These are phyloP conservation scores for Neonectria magnoliae DNA, from an alignment of 2,329 filamentous ascomycete species.

Conservation along the genomic window DNA sequence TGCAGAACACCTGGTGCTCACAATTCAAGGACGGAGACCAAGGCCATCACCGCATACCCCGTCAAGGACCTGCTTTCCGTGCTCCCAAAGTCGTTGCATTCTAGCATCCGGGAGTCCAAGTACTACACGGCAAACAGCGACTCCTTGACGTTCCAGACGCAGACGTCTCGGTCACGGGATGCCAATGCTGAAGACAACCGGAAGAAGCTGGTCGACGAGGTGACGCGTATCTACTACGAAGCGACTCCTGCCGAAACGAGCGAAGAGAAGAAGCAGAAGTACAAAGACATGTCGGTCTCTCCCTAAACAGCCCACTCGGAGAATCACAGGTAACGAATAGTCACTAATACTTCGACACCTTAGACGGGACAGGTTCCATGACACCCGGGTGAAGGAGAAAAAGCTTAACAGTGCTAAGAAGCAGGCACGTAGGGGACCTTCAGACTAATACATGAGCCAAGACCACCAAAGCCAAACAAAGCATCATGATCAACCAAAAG, in stretches of 20 bases:
- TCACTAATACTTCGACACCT: slow-evolving; percentile 16
- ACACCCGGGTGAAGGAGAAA: slow-evolving; percentile 57
- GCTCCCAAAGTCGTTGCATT: slow-evolving; percentile 60
- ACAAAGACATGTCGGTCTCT: slow-evolving; percentile 56
- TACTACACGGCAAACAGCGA: slow-evolving; percentile 65
- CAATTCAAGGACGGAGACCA: slow-evolving; percentile 64
- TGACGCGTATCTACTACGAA: slow-evolving; percentile 58
- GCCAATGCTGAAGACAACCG: slow-evolving; percentile 65
- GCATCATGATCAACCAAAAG: background rate
- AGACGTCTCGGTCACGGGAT: slow-evolving; percentile 62
- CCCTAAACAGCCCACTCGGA: background rate
- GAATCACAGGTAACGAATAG: background rate
- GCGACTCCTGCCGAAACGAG: slow-evolving; percentile 59
- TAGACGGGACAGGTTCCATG: slow-evolving; percentile 59
- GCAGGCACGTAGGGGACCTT: slow-evolving; percentile 53
- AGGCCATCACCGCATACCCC: slow-evolving; percentile 65
- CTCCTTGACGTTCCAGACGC: slow-evolving; percentile 64
- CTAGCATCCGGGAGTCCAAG: slow-evolving; percentile 59
- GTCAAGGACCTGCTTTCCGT: slow-evolving; percentile 56
- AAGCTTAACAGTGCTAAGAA: slow-evolving; percentile 63
- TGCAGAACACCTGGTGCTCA: slow-evolving; percentile 55
- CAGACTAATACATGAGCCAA: slow-evolving; percentile 31
- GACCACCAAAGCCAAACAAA: background rate
- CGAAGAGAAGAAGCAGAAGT: slow-evolving; percentile 58
- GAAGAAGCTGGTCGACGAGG: slow-evolving; percentile 59